These are phyloP conservation scores for Deinandra increscens DNA, from an alignment of 129 eudicot genomes.

Conservation along the genomic window DNA sequence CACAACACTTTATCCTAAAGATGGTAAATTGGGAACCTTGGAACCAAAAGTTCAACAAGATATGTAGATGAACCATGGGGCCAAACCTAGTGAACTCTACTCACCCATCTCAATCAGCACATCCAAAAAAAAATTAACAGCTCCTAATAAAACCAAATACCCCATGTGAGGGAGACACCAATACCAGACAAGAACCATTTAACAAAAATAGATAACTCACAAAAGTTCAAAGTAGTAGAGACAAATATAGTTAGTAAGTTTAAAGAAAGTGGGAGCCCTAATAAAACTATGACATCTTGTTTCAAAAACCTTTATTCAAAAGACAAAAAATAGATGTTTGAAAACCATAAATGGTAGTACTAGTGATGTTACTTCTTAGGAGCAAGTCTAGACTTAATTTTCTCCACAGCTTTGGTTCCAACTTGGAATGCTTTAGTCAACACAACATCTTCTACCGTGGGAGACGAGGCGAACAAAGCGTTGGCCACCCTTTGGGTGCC, in stretches of 20 bases:
- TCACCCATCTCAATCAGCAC: too few relatives aligned
- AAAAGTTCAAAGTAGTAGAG: neutral
- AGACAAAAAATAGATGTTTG: neutral
- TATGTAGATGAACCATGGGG: too few relatives aligned
- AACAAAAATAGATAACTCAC: neutral
- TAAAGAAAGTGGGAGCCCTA: neutral
- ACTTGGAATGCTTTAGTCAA: slow-evolving; percentile 63
- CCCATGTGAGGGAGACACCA: too few relatives aligned
- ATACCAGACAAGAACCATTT: too few relatives aligned
- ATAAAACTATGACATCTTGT: neutral
- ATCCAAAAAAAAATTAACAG: too few relatives aligned
- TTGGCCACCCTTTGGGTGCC: slow-evolving; percentile 73
- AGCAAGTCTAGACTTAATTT: slow-evolving; percentile 67
- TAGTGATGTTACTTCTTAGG: slow-evolving; percentile 34
- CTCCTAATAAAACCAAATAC: too few relatives aligned
- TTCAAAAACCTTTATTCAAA: neutral
- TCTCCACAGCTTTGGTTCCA: slow-evolving; percentile 59
- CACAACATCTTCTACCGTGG: slow-evolving; percentile 62
- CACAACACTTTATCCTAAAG: too few relatives aligned
- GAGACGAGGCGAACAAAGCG: slow-evolving; percentile 62
- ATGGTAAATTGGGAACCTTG: too few relatives aligned
- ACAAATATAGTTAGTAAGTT: neutral
- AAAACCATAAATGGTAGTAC: neutral
- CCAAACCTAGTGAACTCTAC: too few relatives aligned
- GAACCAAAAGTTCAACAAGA: too few relatives aligned